phyloP scores from a whole-genome alignment of 768 basidiomycete genomes.

The Stropharia rugosoannulata region DNA sequence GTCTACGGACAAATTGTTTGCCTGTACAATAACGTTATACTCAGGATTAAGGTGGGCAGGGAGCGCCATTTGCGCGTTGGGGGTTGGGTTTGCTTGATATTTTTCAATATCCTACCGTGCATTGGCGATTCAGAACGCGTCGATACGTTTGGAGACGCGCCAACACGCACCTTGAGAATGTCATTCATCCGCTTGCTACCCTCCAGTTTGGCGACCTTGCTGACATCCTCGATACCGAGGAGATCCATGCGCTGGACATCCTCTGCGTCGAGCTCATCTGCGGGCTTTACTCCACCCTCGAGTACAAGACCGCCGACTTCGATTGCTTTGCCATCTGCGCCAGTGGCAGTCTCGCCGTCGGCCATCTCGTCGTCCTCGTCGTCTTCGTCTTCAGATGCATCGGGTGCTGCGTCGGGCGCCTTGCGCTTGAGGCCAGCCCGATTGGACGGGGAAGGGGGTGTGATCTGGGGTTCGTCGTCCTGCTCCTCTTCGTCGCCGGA shows the following conservation, averaged over 20 bases:
- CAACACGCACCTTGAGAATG: constrained; percentile 63
- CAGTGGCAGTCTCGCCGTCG: constrained; percentile 46
- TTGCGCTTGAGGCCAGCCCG: constrained; percentile 56
- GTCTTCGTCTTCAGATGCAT: constrained; percentile 52
- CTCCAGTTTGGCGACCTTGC: constrained; percentile 85
- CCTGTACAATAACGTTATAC: constrained; percentile 93
- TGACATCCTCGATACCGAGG: constrained; percentile 79
- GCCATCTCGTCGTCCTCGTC: constrained; percentile 49
- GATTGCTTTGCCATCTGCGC: constrained; percentile 40
- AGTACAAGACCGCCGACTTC: constrained; percentile 63
- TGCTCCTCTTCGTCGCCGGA: constrained; percentile 64
- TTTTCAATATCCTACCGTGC: constrained; percentile 78
- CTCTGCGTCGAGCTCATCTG: constrained; percentile 93
- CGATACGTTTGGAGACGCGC: background rate
- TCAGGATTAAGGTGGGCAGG: constrained; percentile 91
- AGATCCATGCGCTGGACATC: constrained; percentile 96
- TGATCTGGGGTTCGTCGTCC: constrained; percentile 19
- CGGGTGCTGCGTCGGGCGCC: constrained; percentile 28
- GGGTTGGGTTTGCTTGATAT: constrained; percentile 77
- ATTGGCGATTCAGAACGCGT: background rate
- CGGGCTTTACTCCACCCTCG: constrained; percentile 87
- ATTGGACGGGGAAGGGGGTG: constrained; percentile 19
- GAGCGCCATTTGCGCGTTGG: constrained; percentile 73
- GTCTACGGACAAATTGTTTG: constrained; percentile 97
- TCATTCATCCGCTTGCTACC: constrained; percentile 88